Percentiles rank a stretch among this genome's conserved stretches.
These are phyloP conservation scores for Colletotrichum sp. DNA, from an alignment of 2,329 filamentous ascomycete species.

Conservation along the genomic window DNA sequence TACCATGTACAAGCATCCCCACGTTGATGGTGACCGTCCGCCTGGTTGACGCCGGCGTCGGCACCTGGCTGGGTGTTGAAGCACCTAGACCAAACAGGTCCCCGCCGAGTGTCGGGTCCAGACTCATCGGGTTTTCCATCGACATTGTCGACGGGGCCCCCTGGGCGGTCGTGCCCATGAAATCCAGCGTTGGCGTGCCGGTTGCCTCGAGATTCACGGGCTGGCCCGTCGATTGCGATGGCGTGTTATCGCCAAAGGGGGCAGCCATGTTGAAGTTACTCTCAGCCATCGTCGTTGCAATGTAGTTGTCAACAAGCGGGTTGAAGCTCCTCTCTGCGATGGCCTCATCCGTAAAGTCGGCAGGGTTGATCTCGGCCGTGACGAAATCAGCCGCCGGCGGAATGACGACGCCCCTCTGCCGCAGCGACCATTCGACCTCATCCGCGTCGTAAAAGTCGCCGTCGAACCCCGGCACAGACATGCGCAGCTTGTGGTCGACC, in stretches of 20 bases:
- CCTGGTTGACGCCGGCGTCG: slow-evolving; percentile 25
- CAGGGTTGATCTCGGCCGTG: slow-evolving; percentile 58
- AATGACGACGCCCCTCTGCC: slow-evolving; percentile 66
- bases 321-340: background rate
- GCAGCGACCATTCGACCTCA: slow-evolving; percentile 78
- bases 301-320: background rate
- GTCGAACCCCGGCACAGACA: slow-evolving; percentile 66
- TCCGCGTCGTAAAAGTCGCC: slow-evolving; percentile 80
- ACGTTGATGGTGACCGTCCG: slow-evolving; percentile 38
- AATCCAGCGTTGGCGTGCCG: background rate
- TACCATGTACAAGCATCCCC: slow-evolving; percentile 32
- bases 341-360: slow-evolving; percentile 35
- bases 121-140: background rate
- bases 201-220: background rate
- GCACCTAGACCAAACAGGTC: background rate
- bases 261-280: background rate
- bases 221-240: background rate
- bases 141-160: background rate
- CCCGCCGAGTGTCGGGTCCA: background rate
- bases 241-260: background rate
- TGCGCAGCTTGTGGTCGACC: slow-evolving; percentile 51
- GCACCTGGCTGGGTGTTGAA: background rate
- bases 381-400: slow-evolving; percentile 65
- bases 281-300: background rate
- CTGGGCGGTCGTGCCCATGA: background rate